Conservation (phyloP, 768 basidiomycete species). For the Tricholoma bakamatsutake region DNA sequence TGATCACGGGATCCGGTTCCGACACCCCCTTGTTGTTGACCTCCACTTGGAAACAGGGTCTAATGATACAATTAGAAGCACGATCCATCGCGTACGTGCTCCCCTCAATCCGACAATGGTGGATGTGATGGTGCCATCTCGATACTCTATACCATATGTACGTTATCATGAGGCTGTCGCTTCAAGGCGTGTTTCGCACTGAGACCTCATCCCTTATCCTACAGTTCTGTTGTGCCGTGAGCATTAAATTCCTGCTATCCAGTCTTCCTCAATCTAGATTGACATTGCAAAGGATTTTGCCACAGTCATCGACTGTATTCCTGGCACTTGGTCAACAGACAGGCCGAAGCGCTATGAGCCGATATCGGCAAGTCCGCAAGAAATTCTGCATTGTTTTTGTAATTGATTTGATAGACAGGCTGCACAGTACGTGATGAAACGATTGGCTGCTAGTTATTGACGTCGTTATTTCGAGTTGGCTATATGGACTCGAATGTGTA, state of each 20-base stretch:
- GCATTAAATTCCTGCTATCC: conserved; percentile 1
- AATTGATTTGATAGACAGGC: conserved; percentile 20
- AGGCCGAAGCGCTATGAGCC: conserved; percentile 47
- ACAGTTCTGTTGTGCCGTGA: conserved; percentile 30
- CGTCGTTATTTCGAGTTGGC: no score
- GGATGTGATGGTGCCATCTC: conserved; percentile 36
- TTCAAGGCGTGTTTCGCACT: background rate
- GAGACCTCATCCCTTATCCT: no score
- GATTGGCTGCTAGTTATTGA: conserved; percentile 34
- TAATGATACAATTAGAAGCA: conserved; percentile 42
- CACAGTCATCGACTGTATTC: conserved; percentile 43
- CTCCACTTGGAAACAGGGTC: conserved; percentile 32
- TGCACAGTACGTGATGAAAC: conserved; percentile 32
- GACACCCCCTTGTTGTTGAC: no score
- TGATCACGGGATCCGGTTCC: no score
- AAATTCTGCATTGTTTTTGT: no score
- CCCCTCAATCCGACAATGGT: conserved; percentile 19
- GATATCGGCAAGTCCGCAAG: conserved; percentile 27
- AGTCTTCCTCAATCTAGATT: conserved; percentile 11
- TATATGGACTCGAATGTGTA: no score
- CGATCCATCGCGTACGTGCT: conserved; percentile 47
- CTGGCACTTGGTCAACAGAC: conserved; percentile 41
- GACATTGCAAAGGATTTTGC: conserved; percentile 28
- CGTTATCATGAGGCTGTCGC: conserved; percentile 13
- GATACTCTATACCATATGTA: conserved; percentile 62